Conservation (phyloP, 2,329 filamentous ascomycete genomes). For the Nectriaceae sp. region DNA sequence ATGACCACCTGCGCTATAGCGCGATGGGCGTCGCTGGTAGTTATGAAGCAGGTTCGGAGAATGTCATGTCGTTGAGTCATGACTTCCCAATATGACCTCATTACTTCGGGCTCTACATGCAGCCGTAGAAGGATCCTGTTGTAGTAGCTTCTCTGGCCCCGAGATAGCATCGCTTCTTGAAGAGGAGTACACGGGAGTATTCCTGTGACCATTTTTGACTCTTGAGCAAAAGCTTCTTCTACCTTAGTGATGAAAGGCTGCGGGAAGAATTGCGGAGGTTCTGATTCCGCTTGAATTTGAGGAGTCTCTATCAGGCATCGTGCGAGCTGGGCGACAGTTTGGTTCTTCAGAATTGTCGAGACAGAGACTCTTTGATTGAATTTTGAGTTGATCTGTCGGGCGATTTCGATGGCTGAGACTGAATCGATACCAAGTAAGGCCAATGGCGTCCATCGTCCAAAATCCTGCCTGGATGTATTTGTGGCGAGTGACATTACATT, state of each 20-base stretch:
- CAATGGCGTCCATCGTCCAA: slow-evolving; percentile 71
- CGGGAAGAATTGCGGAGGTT: slow-evolving; percentile 26
- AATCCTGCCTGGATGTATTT: slow-evolving; percentile 41
- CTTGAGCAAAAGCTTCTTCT: slow-evolving; percentile 31
- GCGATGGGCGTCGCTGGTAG: slow-evolving; percentile 59
- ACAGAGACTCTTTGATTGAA: slow-evolving; percentile 58
- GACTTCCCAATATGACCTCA: slow-evolving; percentile 62
- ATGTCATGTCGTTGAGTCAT: slow-evolving; percentile 72
- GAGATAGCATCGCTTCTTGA: slow-evolving; percentile 81
- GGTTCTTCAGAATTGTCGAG: slow-evolving; percentile 68
- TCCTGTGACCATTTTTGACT: slow-evolving; percentile 44
- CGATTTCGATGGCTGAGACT: slow-evolving; percentile 74
- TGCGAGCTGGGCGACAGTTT: slow-evolving; percentile 65
- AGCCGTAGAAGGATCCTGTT: slow-evolving; percentile 72
- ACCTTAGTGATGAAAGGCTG: slow-evolving; percentile 28
- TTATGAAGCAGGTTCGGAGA: slow-evolving; percentile 73
- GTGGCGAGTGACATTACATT: slow-evolving; percentile 54
- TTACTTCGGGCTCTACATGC: slow-evolving; percentile 44
- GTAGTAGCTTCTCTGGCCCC: slow-evolving; percentile 60
- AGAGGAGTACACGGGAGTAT: slow-evolving; percentile 83
- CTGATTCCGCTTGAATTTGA: not conserved
- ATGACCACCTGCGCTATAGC: slow-evolving; percentile 76
- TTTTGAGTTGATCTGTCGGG: slow-evolving; percentile 53
- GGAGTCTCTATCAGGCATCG: slow-evolving; percentile 21
- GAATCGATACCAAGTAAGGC: slow-evolving; percentile 82